Percentiles rank a stretch among this genome's conserved stretches.
Conservation (phyloP, 225 moss, liverwort and hornwort species). For the Ulota crispa region DNA sequence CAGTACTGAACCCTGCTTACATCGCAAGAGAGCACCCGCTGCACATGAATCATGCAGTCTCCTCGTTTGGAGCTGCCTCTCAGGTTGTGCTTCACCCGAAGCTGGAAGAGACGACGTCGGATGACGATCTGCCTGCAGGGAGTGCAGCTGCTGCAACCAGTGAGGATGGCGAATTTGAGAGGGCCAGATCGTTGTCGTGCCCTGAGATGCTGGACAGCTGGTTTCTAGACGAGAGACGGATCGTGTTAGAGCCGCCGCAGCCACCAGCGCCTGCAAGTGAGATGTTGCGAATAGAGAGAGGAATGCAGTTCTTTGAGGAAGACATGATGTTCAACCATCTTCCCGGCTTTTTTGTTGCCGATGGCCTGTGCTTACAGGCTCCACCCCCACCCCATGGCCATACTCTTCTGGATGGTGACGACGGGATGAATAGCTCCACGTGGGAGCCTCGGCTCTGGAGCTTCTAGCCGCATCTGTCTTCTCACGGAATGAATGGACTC, state of each 20-base stretch:
- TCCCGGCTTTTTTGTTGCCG: conserved; percentile 28
- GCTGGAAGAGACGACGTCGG: conserved; percentile 1
- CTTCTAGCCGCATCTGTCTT: conserved; percentile 15
- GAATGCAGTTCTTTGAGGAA: conserved; percentile 41
- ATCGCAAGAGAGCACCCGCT: background rate
- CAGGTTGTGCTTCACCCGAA: background rate
- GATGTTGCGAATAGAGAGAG: background rate
- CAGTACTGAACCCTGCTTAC: background rate
- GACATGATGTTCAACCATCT: conserved; percentile 45
- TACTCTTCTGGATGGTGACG: conserved; percentile 25
- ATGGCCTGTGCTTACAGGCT: conserved; percentile 27
- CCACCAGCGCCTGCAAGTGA: conserved; percentile 15
- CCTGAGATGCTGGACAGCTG: conserved; percentile 16
- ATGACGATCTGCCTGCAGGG: background rate
- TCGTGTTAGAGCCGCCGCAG: background rate
- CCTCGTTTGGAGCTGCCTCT: background rate
- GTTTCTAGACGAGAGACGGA: conserved; percentile 7
- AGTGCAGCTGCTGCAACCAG: background rate
- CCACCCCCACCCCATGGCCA: background rate
- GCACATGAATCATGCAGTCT: background rate
- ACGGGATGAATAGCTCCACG: conserved; percentile 11
- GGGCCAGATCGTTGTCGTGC: background rate
- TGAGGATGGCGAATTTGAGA: conserved; percentile 13
- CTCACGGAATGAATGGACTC: background rate
- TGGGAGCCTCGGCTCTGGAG: conserved; percentile 58